Conservation (phyloP, 139 green algal species). For the Closterium sp. region DNA sequence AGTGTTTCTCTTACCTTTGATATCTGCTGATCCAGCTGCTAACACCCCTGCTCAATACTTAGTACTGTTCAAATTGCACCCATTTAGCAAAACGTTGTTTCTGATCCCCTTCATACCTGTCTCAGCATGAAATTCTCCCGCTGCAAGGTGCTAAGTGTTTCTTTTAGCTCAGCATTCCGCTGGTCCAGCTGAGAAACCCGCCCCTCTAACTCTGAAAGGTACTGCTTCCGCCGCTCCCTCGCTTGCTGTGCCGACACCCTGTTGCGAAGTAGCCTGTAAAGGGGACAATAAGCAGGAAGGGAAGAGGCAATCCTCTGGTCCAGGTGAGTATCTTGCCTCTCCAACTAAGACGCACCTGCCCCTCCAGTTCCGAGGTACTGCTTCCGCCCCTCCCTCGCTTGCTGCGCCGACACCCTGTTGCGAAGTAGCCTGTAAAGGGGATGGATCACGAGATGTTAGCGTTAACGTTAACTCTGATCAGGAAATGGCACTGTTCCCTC, state of each 20-base stretch:
- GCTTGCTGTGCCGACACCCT: constrained; percentile 82
- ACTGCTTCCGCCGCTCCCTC: constrained; percentile 79
- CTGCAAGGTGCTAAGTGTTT: constrained; percentile 45
- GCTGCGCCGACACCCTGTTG: constrained; percentile 79
- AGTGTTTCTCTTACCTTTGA: constrained; percentile 40
- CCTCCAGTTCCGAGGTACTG: too few species aligned
- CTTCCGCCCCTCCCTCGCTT: background rate
- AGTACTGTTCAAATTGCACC: too few species aligned
- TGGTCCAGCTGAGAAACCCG: constrained; percentile 39
- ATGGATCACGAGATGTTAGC: too few species aligned
- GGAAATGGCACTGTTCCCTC: background rate
- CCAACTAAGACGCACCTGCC: too few species aligned
- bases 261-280: constrained; percentile 73
- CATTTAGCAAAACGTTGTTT: too few species aligned
- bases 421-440: constrained; percentile 63
- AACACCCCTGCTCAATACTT: constrained; percentile 58
- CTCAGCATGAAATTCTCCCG: constrained; percentile 55
- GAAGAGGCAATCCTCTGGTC: too few species aligned
- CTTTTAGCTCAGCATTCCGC: constrained; percentile 47
- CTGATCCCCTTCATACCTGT: constrained; percentile 17
- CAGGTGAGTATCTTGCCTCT: too few species aligned
- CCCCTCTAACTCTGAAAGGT: constrained; percentile 68
- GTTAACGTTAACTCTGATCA: too few species aligned
- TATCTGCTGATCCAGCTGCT: constrained; percentile 41
- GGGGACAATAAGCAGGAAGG: too few species aligned